Base-by-base conservation (phyloP, 306 rosid genomes). In the Vicia sativa region DNA sequence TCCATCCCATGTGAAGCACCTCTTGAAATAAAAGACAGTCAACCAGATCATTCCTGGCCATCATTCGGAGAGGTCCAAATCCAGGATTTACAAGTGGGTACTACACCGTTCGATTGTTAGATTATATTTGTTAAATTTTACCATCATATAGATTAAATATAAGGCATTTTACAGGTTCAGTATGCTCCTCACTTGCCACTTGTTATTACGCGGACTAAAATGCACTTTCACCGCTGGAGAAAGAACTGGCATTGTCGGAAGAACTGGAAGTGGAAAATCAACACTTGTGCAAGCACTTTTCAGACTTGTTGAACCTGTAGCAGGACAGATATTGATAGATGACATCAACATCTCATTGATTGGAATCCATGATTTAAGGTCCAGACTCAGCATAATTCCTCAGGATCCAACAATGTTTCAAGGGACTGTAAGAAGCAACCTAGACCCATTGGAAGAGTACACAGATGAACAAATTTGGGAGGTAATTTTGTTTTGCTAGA, bases 401-500 rank as follows among this genome's bases (percentile, higher is more conserved):
- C 96, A 89, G 66, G 97, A 92, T 74, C 96, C 97, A 66, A 92
- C 96, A 48, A 92, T 92, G 98, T 92, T 92, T 79, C 88, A 86
- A 81, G 96, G 98, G 52, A 87, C 92, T 2, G 79, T 92, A 50
- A 80, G 98, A 82, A 87, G 83, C 70, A 92, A 92, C 72, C 70
- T 89, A 28, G 96, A 89, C 60, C 91, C 98, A 1, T 84, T 87
- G 11, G 96, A 92, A 70, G 98, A 92, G 83, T 86, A 87, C 62
- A 72, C 82, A 4, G 92, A 92, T 49, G 95, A 87, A 66, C 84
- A 85, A 59, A 87, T 92, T 72, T 92, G 92, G 97, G 91, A 89
- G 97, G 97, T 92, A 37, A 68, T 31, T 8, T 31, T 31, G 65
- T 72, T 63, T 5, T 49, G 23, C 65, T 73, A 25, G 46, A 35